A percentile compares a stretch with the other conserved stretches of the same genome.
These are phyloP conservation scores for Fomitopsis serialis DNA, from an alignment of 768 basidiomycete species.

Conservation along the genomic window DNA sequence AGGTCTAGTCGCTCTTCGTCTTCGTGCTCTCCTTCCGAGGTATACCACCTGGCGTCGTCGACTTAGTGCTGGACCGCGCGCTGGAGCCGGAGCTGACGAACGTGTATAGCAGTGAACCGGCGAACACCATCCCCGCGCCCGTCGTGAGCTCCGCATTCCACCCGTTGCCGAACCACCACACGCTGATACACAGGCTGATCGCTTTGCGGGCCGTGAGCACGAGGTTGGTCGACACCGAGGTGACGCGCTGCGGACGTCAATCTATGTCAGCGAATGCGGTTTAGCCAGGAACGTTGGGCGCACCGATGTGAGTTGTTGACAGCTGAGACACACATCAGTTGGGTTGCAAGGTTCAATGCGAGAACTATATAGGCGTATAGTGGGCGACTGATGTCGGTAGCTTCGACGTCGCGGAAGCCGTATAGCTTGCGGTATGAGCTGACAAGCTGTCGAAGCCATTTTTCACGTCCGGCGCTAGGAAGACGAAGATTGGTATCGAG, in stretches of 20 bases:
- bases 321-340: conserved; percentile 77
- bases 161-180: conserved; percentile 79
- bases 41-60: conserved; percentile 1
- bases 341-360: conserved; percentile 60
- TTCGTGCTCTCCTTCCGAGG: conserved; percentile 1
- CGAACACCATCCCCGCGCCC: conserved; percentile 73
- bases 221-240: conserved; percentile 77
- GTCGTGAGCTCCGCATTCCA: conserved; percentile 60
- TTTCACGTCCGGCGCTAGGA: conserved; percentile 52
- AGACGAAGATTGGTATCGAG: conserved; percentile 70
- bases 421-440: conserved; percentile 17
- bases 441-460: conserved; percentile 49
- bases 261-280: neutral
- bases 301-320: conserved; percentile 81
- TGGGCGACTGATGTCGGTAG: conserved; percentile 14
- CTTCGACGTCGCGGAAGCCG: conserved; percentile 1
- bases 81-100: conserved; percentile 15
- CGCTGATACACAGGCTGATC: conserved; percentile 70
- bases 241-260: conserved; percentile 46
- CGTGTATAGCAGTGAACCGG: conserved; percentile 57
- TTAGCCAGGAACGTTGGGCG: conserved; percentile 20
- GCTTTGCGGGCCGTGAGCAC: conserved; percentile 80
- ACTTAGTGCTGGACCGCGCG: conserved; percentile 1
- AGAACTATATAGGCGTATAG: conserved; percentile 47
- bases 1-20: conserved; percentile 1